Evolutionary conservation across 768 basidiomycete genomes (phyloP), one percentile per base, ranked within the genome.

Genomic region (Inosperma sp.): DNA sequence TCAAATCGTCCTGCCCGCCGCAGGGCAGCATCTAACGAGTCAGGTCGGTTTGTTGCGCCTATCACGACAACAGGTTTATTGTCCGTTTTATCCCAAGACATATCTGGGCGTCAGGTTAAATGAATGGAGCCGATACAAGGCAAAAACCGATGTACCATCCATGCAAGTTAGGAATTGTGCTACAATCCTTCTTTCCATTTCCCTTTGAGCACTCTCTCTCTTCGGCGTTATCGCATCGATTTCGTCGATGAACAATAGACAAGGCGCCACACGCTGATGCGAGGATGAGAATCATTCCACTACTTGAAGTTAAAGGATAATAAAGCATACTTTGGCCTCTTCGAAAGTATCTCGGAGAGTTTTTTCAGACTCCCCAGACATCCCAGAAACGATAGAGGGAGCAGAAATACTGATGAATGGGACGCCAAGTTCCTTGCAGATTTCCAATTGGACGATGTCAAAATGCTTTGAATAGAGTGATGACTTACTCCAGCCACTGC

Each of bases 331-430:
- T 72, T 92, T 94, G 5, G 96, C 96, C 66, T 98, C 95, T 25
- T 96, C 95, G 62, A 99, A 99, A 0, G 92, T 93, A 62, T 97
- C 95, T 35, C 96, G 73, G 4, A 99, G 71, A 0, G 93, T 94
- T 73, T 95, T 98, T 65, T 99, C 96, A 0, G 92, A 94, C 67
- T 99, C 96, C 39, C 96, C 96, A 0, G 93, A 96, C 93, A 98
- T 96, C 1, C 96, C 95, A 2, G 90, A 93, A 7, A 99, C 93
- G 52, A 99, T 87, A 0, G 90, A 91, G 0, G 96, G 96, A 0
- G 95, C 95, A 3, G 95, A 95, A 53, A 99, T 84, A 44, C 73
- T 88, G 56, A 99, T 93, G 63, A 99, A 97, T 0, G 95, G 94
- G 2, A 95, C 75, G 3, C 84, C 86, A 3, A 97, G 77, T 73